Evolutionary conservation across 176 grass and related monocot genomes (phyloP).

Genomic region (Oryza rufipogon): DNA sequence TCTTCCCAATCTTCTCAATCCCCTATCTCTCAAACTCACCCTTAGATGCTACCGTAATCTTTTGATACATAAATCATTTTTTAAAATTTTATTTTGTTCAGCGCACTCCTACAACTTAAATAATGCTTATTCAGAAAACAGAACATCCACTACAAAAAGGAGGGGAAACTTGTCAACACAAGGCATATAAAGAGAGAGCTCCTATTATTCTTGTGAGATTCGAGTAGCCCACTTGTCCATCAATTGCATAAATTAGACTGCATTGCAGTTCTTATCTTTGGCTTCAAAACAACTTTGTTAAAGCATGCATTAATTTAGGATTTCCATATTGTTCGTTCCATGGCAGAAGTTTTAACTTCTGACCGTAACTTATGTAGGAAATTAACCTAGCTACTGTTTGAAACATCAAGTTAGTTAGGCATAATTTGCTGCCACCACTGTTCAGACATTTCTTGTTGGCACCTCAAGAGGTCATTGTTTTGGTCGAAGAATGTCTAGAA

Average conservation of each 20-base stretch:
- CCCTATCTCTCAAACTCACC: no score
- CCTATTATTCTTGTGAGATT: constrained; percentile 15
- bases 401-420: constrained; percentile 24
- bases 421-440: background rate
- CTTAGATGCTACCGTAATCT: background rate
- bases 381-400: background rate
- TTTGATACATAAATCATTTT: background rate
- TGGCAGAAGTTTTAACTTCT: background rate
- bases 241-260: background rate
- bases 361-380: background rate
- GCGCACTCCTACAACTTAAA: background rate
- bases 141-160: background rate
- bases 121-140: background rate
- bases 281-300: background rate
- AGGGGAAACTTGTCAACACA: background rate
- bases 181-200: background rate
- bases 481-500: background rate
- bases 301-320: background rate
- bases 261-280: constrained; percentile 28
- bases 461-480: background rate
- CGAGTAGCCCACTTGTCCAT: background rate
- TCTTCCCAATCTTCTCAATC: no score
- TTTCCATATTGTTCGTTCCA: background rate
- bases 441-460: constrained; percentile 20
- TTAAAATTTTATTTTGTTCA: constrained; percentile 11